Evolutionary conservation across 192 early-diverging fungal genomes (phyloP).

Genomic region (Mortierella claussenii): DNA sequence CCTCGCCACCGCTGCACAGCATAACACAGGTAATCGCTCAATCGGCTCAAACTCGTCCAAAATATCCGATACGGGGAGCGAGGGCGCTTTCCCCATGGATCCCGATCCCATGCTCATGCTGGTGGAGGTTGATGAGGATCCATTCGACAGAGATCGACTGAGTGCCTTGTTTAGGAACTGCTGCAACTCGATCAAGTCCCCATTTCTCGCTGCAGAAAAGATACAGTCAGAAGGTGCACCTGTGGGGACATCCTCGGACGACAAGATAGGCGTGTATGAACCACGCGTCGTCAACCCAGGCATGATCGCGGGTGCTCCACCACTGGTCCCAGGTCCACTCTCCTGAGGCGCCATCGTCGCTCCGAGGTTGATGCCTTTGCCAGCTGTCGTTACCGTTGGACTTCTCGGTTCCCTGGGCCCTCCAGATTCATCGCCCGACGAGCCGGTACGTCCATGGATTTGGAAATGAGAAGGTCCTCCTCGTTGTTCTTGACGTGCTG

Average conservation of each 20-base stretch:
- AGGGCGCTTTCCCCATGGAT: too few species aligned
- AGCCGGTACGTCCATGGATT: conserved; percentile 7
- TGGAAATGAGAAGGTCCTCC: background rate
- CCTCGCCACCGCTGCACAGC: conserved; percentile 42
- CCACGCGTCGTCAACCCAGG: conserved; percentile 12
- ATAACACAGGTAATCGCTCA: conserved; percentile 38
- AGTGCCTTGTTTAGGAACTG: conserved; percentile 28
- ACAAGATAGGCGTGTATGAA: conserved; percentile 31
- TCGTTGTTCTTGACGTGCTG: background rate
- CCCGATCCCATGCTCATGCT: background rate
- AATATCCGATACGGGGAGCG: background rate
- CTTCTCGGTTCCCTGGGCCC: background rate
- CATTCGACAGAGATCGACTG: conserved; percentile 3
- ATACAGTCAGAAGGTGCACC: conserved; percentile 19
- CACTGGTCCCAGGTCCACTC: background rate
- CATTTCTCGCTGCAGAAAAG: conserved; percentile 38
- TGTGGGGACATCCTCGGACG: conserved; percentile 30
- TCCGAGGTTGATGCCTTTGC: too few species aligned
- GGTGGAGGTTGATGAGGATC: conserved; percentile 4
- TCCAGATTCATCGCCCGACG: background rate
- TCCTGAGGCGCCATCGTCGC: conserved; percentile 23
- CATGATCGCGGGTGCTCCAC: background rate
- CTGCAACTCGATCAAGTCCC: conserved; percentile 28
- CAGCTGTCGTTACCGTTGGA: too few species aligned
- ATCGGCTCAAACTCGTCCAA: conserved; percentile 35